Base-by-base conservation (phyloP, 495 filamentous ascomycete genomes). In the Choiromyces venosus region DNA sequence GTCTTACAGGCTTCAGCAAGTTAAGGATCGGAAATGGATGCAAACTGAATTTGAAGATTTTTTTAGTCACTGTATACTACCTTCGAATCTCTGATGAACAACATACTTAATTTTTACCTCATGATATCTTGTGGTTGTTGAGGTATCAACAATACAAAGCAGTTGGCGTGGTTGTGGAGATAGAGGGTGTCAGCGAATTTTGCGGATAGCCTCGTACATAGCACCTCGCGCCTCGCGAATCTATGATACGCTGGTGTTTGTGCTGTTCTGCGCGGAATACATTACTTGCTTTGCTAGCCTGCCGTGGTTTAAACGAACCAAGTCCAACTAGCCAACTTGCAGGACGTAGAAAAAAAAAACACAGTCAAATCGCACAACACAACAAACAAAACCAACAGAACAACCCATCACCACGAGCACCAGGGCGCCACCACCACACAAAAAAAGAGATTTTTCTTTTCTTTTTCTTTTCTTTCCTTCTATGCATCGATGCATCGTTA, bases 401-500 rank as follows among this genome's bases (percentile, higher is more conserved):
- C 52, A 61, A 61, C n/a, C 10, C 52, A 61, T 61, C 46, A 56
- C 46, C 0, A 12, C n/a, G 7, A 56, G n/a, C 46, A 18, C 46
- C 46, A 56, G 21, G 8, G 25, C 46, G 25, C 21, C 46, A 25
- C 46, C 46, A 25, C 46, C n/a, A 12, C 46, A 29, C 9, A 3
- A 16, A 61, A 3, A 16, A 61, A 56, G n/a, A 25, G 52, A 4
- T 4, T 29, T 29, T 29, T 61, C 14, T 29, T 61, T 46, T 46
- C 42, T 1, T 46, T 21, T 46, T 5, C 4, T 46, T 21, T 21
- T 7, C 9, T 25, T 10, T 12, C 12, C 52, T 61, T 61, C 52
- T 12, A 61, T 61, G 52, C 52, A 61, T 61, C 52, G n/a, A 61
- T 61, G 52, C 52, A 61, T 61, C 52, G 52, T 61, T 61, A 25